These are phyloP conservation scores for Phytophthora brassicae DNA, from an alignment of 352 stramenopile genomes.

Conservation along the genomic window DNA sequence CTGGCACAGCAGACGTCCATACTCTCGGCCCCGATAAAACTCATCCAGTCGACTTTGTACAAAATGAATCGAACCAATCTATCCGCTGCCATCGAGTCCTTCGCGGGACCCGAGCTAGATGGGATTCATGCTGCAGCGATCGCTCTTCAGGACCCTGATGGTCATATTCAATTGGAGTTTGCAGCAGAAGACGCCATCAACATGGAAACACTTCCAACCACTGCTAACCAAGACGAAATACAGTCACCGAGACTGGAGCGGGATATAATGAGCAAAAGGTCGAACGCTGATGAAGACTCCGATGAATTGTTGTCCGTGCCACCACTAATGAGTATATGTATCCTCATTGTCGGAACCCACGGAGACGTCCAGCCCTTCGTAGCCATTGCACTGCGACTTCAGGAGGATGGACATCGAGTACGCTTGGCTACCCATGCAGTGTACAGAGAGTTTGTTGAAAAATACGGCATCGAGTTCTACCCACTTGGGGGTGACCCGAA, in stretches of 20 bases:
- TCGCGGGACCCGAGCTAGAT: conserved; percentile 19
- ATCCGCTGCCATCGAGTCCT: conserved; percentile 20
- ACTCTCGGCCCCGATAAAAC: not conserved
- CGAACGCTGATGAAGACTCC: not conserved
- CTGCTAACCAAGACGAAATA: conserved; percentile 2
- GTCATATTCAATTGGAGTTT: conserved; percentile 42
- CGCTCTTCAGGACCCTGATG: conserved; percentile 22
- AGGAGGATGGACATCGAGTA: conserved; percentile 84
- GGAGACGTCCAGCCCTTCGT: conserved; percentile 76
- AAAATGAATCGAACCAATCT: not conserved
- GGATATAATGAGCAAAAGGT: not conserved
- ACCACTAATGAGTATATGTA: conserved; percentile 58
- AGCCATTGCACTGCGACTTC: conserved; percentile 68
- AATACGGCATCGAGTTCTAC: conserved; percentile 69
- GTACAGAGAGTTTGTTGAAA: conserved; percentile 76
- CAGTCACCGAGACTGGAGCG: conserved; percentile 5
- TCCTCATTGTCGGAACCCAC: conserved; percentile 76
- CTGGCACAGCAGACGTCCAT: not conserved
- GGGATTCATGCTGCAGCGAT: conserved; percentile 24
- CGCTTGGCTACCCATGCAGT: conserved; percentile 86
- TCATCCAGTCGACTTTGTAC: not conserved
- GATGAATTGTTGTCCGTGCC: conserved; percentile 22
- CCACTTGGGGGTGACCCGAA: conserved; percentile 63
- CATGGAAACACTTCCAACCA: conserved; percentile 20
- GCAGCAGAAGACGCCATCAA: conserved; percentile 31